A percentile compares a stretch with the other conserved stretches of the same genome.
These are phyloP conservation scores for Ophiocordyceps unilateralis DNA, from an alignment of 2,329 filamentous ascomycete genomes.

Conservation along the genomic window DNA sequence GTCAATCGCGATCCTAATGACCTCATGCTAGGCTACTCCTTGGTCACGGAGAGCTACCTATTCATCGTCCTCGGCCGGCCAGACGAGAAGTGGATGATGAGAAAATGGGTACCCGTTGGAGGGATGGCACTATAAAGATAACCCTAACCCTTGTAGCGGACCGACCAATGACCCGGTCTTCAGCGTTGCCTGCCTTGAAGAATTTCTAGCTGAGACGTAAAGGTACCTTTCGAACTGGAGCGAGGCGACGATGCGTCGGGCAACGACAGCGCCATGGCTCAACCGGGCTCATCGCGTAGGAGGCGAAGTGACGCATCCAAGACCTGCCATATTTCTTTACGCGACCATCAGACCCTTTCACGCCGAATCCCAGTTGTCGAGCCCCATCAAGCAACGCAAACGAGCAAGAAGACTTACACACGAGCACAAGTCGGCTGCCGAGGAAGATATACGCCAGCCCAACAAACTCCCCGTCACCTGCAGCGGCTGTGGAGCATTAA, in stretches of 20 bases:
- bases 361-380: constrained; percentile 6
- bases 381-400: too few species aligned
- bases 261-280: constrained; percentile 21
- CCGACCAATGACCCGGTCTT: neutral
- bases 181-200: too few species aligned
- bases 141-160: neutral
- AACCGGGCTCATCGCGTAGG: constrained; percentile 26
- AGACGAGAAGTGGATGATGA: too few species aligned
- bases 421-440: neutral
- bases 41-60: neutral
- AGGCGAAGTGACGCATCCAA: too few species aligned
- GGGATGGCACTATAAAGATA: too few species aligned
- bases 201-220: too few species aligned
- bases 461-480: constrained; percentile 37
- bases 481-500: constrained; percentile 46
- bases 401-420: too few species aligned
- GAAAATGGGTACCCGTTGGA: too few species aligned
- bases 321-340: constrained; percentile 17
- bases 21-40: constrained; percentile 14
- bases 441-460: neutral
- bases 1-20: constrained; percentile 52
- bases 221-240: too few species aligned
- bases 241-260: constrained; percentile 23
- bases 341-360: constrained; percentile 10
- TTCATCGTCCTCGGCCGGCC: too few species aligned